These are phyloP conservation scores for Berkeleyomyces rouxiae DNA, from an alignment of 2,329 filamentous ascomycete genomes.

Conservation along the genomic window DNA sequence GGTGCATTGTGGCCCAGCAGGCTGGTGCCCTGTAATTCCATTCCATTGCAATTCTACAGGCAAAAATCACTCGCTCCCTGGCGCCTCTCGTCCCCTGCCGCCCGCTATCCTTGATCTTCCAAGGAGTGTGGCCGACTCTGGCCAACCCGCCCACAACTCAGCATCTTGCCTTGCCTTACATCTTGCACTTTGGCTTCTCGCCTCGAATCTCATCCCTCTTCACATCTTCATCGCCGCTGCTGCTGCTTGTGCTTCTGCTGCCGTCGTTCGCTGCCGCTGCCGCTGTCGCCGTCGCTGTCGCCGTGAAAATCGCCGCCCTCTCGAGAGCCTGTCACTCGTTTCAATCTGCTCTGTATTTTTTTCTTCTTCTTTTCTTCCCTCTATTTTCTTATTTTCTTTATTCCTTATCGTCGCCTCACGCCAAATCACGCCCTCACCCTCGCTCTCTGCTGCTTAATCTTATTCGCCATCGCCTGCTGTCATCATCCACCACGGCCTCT, in stretches of 20 bases:
- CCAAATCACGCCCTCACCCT: not conserved
- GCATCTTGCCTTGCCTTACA: not conserved
- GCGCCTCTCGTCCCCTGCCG: no score
- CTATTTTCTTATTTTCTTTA: not conserved
- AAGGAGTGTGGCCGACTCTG: no score
- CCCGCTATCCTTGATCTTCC: not conserved
- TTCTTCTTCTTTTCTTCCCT: not conserved
- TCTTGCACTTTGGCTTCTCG: not conserved
- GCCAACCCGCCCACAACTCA: not conserved
- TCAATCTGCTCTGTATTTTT: conserved; percentile 1
- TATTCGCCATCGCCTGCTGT: not conserved
- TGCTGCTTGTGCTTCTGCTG: not conserved
- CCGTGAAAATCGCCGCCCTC: not conserved
- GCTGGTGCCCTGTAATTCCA: not conserved
- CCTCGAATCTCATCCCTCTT: not conserved
- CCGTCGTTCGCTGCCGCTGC: not conserved
- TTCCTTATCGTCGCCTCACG: not conserved
- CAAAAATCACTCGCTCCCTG: no score
- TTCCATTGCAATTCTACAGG: not conserved
- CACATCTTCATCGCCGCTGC: not conserved
- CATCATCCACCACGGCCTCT: not conserved
- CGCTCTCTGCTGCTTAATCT: not conserved
- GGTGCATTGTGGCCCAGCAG: not conserved
- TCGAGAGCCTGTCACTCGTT: conserved; percentile 18
- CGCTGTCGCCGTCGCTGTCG: not conserved